A percentile compares a stretch with the other conserved stretches of the same genome.
These are phyloP conservation scores for Acanthamoeba castellanii DNA, from an alignment of 208 protist species.

Conservation along the genomic window DNA sequence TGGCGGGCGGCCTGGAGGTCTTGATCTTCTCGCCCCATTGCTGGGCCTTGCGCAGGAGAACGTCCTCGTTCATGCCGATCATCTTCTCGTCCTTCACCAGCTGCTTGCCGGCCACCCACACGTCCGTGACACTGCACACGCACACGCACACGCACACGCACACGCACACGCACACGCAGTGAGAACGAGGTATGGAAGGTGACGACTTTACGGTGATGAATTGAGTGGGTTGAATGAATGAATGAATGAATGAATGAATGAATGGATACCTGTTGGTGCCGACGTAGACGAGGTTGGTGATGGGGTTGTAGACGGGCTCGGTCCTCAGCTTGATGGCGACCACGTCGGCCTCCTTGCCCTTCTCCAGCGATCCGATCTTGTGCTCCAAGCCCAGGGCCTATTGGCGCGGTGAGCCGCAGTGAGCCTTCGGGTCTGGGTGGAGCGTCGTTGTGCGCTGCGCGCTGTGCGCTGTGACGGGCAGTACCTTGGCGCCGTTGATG, in stretches of 20 bases:
- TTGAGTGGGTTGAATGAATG: no score
- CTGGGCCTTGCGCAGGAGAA: constrained; percentile 51
- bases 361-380: constrained; percentile 75
- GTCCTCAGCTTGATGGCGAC: constrained; percentile 77
- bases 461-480: no score
- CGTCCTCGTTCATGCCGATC: constrained; percentile 75
- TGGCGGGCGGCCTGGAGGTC: constrained; percentile 17
- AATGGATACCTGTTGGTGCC: constrained; percentile 24
- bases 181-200: neutral
- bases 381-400: constrained; percentile 71
- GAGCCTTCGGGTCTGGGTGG: no score
- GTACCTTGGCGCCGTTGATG: constrained; percentile 83
- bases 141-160: neutral
- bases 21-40: constrained; percentile 64
- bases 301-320: constrained; percentile 83
- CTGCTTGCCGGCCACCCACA: constrained; percentile 83
- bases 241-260: no score
- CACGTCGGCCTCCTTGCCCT: constrained; percentile 81
- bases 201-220: no score
- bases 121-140: constrained; percentile 76
- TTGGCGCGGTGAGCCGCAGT: no score
- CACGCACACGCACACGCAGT: neutral
- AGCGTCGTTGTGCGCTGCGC: no score
- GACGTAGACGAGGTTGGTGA: constrained; percentile 85
- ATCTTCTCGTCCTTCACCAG: constrained; percentile 78